Evolutionary conservation across 305 asterid genomes (phyloP).

Genomic region (Fraxinus baroniana): DNA sequence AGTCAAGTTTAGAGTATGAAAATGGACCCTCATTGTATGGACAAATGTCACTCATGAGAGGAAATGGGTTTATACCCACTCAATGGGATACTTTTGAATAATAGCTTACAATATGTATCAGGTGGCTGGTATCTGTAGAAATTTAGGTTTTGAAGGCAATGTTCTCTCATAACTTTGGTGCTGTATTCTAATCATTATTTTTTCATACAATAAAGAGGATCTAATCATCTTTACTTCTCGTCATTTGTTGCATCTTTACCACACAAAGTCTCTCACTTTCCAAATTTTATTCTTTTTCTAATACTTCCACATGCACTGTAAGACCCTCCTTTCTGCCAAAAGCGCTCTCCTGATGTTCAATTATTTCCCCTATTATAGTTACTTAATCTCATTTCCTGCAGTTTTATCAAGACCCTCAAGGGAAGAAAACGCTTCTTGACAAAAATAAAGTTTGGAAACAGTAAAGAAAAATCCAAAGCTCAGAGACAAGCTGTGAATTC

Average conservation of each 20-base stretch:
- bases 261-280: neutral
- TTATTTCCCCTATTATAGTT: slow-evolving; percentile 2
- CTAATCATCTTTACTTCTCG: neutral
- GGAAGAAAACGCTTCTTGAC: slow-evolving; percentile 91
- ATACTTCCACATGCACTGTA: neutral
- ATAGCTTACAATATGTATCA: neutral
- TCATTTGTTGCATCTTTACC: slow-evolving; percentile 1
- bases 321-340: slow-evolving; percentile 11
- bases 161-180: neutral
- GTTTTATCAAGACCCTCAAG: slow-evolving; percentile 78
- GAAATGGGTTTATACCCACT: neutral
- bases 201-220: neutral
- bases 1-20: neutral
- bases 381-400: slow-evolving; percentile 35
- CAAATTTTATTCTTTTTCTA: neutral
- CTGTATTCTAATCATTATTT: neutral
- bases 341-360: slow-evolving; percentile 9
- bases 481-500: slow-evolving; percentile 99
- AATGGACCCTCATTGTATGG: neutral
- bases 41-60: neutral
- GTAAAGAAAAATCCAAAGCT: slow-evolving; percentile 87
- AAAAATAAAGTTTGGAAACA: slow-evolving; percentile 80
- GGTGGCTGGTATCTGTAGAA: neutral
- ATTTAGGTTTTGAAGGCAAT: neutral
- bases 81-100: neutral